Percentiles rank a stretch among this genome's conserved stretches.
Evolutionary conservation across 139 green algal species (phyloP).

Genomic region (Chlamydomonas schloesseri): DNA sequence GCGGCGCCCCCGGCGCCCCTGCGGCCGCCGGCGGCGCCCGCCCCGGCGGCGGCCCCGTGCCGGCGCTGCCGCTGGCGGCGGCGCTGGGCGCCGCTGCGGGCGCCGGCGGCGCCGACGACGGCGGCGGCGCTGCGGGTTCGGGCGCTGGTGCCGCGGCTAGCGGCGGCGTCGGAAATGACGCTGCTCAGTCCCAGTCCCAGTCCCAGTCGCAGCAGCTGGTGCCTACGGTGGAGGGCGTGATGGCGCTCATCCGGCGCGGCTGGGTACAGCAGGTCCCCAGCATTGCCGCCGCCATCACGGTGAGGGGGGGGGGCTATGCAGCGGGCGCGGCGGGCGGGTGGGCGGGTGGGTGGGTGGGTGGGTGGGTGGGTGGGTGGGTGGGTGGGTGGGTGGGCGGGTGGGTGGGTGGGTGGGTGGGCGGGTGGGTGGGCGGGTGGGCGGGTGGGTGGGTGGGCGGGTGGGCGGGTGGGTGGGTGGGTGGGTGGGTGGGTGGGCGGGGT

Average conservation of each 20-base stretch:
- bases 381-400: too few relatives aligned
- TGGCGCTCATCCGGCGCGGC: conserved; percentile 17
- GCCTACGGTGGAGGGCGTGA: background rate
- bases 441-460: too few relatives aligned
- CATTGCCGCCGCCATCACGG: background rate
- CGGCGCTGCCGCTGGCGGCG: background rate
- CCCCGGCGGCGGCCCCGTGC: background rate
- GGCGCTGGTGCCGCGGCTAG: background rate
- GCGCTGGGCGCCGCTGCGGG: background rate
- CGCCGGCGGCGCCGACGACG: too few relatives aligned
- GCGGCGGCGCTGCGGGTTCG: background rate
- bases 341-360: too few relatives aligned
- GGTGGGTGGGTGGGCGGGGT: too few relatives aligned
- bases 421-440: too few relatives aligned
- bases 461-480: too few relatives aligned
- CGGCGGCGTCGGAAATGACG: background rate
- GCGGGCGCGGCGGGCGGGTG: too few relatives aligned
- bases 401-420: too few relatives aligned
- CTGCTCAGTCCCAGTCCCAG: too few relatives aligned
- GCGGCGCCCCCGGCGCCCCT: background rate
- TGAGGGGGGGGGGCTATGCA: too few relatives aligned
- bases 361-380: too few relatives aligned
- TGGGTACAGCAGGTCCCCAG: background rate
- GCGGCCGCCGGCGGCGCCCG: background rate
- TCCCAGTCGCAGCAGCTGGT: background rate